A percentile compares a stretch with the other conserved stretches of the same genome.
Conservation (phyloP, 1,139 yeast genomes). For the Hemisphaericaspora lyxosophila region DNA sequence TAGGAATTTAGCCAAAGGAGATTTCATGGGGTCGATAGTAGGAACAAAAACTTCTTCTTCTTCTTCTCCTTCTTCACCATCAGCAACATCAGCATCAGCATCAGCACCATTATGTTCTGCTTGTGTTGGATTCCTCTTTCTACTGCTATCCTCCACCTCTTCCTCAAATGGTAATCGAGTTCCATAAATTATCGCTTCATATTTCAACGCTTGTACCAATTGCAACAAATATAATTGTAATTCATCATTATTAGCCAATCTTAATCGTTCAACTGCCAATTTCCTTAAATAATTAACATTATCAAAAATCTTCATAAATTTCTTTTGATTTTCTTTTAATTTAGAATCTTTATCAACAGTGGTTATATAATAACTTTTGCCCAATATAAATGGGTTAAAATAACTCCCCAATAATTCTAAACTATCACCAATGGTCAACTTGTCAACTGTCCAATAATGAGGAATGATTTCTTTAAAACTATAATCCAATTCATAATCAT, state of each 20-base stretch:
- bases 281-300: slow-evolving; percentile 56
- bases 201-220: slow-evolving; percentile 87
- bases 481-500: slow-evolving; percentile 75
- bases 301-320: slow-evolving; percentile 32
- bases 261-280: slow-evolving; percentile 84
- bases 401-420: slow-evolving; percentile 80
- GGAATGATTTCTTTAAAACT: slow-evolving; percentile 61
- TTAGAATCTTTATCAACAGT: slow-evolving; percentile 8
- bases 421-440: slow-evolving; percentile 90
- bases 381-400: slow-evolving; percentile 46
- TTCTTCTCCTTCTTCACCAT: slow-evolving; percentile 16
- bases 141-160: slow-evolving; percentile 6
- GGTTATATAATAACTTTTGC: slow-evolving; percentile 15
- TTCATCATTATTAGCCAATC: slow-evolving; percentile 77
- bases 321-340: slow-evolving; percentile 29
- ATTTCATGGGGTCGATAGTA: slow-evolving; percentile 21
- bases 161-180: slow-evolving; percentile 12
- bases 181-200: slow-evolving; percentile 47
- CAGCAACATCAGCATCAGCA: slow-evolving; percentile 14
- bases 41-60: slow-evolving; percentile 1
- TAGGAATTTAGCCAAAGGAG: slow-evolving; percentile 78
- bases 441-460: slow-evolving; percentile 53
- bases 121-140: neutral
- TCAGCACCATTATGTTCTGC: no score
- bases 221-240: slow-evolving; percentile 80